Conservation (phyloP, 2,329 filamentous ascomycete species). For the Diaporthe batatas region DNA sequence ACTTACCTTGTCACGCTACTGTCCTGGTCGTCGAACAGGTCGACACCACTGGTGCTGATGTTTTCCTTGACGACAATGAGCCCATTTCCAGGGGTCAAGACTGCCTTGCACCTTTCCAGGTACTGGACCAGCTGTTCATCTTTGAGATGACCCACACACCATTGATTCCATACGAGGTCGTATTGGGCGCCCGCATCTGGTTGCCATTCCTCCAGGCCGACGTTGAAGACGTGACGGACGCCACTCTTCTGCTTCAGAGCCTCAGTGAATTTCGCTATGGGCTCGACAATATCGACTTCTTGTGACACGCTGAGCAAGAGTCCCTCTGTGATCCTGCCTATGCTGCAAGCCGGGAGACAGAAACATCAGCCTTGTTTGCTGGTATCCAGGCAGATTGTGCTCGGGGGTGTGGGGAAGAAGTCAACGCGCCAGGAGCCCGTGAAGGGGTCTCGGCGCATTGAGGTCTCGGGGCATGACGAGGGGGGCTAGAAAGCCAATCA, state of each 20-base stretch:
- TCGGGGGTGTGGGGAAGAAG: background rate
- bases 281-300: slow-evolving; percentile 86
- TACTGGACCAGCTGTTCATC: slow-evolving; percentile 79
- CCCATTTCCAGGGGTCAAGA: slow-evolving; percentile 55
- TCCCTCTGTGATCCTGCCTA: slow-evolving; percentile 85
- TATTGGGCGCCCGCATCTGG: slow-evolving; percentile 67
- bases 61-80: slow-evolving; percentile 88
- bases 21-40: slow-evolving; percentile 82
- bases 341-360: slow-evolving; percentile 62
- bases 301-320: slow-evolving; percentile 79
- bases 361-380: slow-evolving; percentile 11
- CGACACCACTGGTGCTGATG: slow-evolving; percentile 66
- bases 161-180: slow-evolving; percentile 90
- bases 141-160: slow-evolving; percentile 87
- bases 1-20: slow-evolving; percentile 79
- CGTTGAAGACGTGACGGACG: slow-evolving; percentile 74
- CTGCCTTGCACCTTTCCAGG: slow-evolving; percentile 69
- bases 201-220: slow-evolving; percentile 80
- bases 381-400: background rate
- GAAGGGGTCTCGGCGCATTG: slow-evolving; percentile 28
- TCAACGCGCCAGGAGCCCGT: background rate
- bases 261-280: slow-evolving; percentile 83
- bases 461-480: slow-evolving; percentile 23
- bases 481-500: slow-evolving; percentile 35
- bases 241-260: slow-evolving; percentile 70